These are phyloP conservation scores for Maudiozyma saulgeensis DNA, from an alignment of 805 yeast genomes.

Conservation along the genomic window DNA sequence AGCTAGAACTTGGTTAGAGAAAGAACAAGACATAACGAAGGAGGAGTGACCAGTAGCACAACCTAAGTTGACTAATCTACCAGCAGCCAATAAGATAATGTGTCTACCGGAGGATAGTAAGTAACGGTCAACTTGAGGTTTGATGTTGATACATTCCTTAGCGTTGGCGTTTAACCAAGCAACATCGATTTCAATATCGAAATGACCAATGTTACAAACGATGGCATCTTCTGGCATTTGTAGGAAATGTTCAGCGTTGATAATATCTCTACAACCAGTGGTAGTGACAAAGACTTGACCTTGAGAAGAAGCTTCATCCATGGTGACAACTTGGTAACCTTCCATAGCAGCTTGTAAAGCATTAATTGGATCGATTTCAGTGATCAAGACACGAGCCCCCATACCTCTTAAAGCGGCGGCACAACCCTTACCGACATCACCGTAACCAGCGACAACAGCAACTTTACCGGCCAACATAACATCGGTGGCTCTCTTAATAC, in stretches of 20 bases:
- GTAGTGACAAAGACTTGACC: conserved; percentile 99
- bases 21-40: conserved; percentile 98
- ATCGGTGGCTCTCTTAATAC: conserved; percentile 99
- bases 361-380: conserved; percentile 97
- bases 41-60: conserved; percentile 99
- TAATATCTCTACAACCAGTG: conserved; percentile 98
- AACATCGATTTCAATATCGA: conserved; percentile 97
- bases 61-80: conserved; percentile 98
- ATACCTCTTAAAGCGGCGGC: conserved; percentile 96
- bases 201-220: conserved; percentile 99
- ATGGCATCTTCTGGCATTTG: conserved; percentile 98
- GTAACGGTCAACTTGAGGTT: conserved; percentile 98
- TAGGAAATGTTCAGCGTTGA: conserved; percentile 77
- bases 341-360: conserved; percentile 99
- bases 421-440: conserved; percentile 99
- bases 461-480: conserved; percentile 99
- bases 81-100: conserved; percentile 93
- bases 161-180: conserved; percentile 97
- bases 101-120: conserved; percentile 83
- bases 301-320: conserved; percentile 83
- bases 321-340: conserved; percentile 93
- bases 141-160: conserved; percentile 87
- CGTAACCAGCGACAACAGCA: conserved; percentile 98
- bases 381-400: conserved; percentile 98
- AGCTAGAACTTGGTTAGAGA: conserved; percentile 98